These are phyloP conservation scores for Hansenula anomala DNA, from an alignment of 1,139 yeast species.

Conservation along the genomic window DNA sequence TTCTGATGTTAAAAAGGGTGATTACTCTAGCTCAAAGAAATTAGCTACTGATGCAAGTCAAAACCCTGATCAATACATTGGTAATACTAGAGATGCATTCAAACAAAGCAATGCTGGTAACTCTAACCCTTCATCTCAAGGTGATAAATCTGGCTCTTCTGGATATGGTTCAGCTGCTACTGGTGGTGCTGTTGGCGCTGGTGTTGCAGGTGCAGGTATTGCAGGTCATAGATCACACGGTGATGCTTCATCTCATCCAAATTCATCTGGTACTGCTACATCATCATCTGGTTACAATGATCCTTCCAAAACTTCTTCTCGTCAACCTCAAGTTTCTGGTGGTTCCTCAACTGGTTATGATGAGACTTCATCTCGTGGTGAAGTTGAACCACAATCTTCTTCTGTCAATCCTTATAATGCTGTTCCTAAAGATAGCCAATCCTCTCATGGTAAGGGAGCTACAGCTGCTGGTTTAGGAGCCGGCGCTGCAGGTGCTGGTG, in stretches of 20 bases:
- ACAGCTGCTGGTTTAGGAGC: neutral
- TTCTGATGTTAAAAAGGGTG: slow-evolving; percentile 21
- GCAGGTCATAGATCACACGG: too few relatives aligned
- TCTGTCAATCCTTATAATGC: slow-evolving; percentile 1
- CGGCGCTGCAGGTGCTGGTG: neutral
- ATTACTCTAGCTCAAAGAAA: slow-evolving; percentile 14
- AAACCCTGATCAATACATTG: slow-evolving; percentile 18
- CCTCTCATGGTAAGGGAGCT: neutral
- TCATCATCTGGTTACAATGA: too few relatives aligned
- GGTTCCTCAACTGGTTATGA: too few relatives aligned
- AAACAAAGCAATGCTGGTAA: slow-evolving; percentile 6
- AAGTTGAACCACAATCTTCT: neutral
- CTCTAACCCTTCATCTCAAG: too few relatives aligned
- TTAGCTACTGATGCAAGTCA: slow-evolving; percentile 14
- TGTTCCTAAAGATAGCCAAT: neutral
- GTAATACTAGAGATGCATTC: slow-evolving; percentile 13
- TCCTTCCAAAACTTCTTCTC: too few relatives aligned
- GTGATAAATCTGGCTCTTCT: neutral
- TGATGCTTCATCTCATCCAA: neutral
- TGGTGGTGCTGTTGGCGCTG: neutral
- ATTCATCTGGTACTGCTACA: too few relatives aligned
- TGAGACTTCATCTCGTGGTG: too few relatives aligned
- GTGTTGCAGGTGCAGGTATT: slow-evolving; percentile 4
- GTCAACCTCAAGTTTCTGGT: too few relatives aligned
- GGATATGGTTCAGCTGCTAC: neutral